Evolutionary conservation across 73 alveolate species (phyloP).

Genomic region (Uronychia setigera): DNA sequence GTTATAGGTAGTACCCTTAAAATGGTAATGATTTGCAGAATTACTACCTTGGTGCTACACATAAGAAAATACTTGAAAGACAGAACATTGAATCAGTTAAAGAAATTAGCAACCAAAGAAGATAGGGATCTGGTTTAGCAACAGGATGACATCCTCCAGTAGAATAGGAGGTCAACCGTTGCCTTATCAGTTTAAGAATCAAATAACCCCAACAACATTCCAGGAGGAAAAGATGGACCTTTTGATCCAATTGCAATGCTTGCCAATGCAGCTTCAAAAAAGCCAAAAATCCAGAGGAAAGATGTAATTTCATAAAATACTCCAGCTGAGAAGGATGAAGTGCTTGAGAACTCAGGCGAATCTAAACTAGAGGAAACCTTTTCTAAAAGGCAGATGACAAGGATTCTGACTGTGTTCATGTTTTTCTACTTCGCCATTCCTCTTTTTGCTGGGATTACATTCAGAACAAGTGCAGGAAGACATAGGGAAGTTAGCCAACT

Average conservation of each 20-base stretch:
- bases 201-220: too few species aligned
- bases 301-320: neutral
- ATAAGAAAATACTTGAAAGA: neutral
- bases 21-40: neutral
- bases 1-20: neutral
- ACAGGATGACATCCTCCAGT: neutral
- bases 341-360: neutral
- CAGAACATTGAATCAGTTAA: too few species aligned
- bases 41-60: neutral
- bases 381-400: neutral
- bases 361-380: neutral
- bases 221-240: neutral
- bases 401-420: neutral
- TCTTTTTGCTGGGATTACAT: neutral
- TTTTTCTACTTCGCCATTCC: neutral
- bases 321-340: neutral
- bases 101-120: too few species aligned
- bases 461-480: slow-evolving; percentile 1
- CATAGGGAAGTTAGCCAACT: too few species aligned
- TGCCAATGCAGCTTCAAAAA: neutral
- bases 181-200: neutral
- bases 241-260: neutral
- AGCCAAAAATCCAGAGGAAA: neutral
- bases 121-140: neutral
- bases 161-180: neutral